These are phyloP conservation scores for Phtheirospermum japonicum DNA, from an alignment of 257 asterid species.

Conservation along the genomic window DNA sequence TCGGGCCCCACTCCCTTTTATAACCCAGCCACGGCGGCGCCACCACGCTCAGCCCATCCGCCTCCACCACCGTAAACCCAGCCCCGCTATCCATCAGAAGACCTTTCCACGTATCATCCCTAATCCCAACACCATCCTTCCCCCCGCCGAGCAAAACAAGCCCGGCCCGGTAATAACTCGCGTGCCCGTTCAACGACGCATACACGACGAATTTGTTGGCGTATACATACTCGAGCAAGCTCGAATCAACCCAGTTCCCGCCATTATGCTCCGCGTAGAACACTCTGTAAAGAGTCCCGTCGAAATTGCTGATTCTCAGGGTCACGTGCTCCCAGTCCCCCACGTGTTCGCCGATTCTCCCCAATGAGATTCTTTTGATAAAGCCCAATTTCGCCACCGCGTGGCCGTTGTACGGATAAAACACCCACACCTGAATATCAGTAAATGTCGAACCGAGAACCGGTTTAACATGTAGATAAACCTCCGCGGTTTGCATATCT, in stretches of 20 bases:
- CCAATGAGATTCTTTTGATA: slow-evolving; percentile 41
- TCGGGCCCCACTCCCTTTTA: slow-evolving; percentile 73
- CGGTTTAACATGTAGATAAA: slow-evolving; percentile 66
- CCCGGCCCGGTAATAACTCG: slow-evolving; percentile 45
- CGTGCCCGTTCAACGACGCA: slow-evolving; percentile 70
- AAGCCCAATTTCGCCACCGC: slow-evolving; percentile 60
- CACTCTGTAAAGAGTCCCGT: slow-evolving; percentile 52
- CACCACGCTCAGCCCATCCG: slow-evolving; percentile 39
- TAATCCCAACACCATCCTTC: slow-evolving; percentile 48
- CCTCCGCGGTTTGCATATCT: slow-evolving; percentile 56
- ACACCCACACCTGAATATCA: slow-evolving; percentile 75
- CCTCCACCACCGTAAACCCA: slow-evolving; percentile 49
- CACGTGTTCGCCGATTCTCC: slow-evolving; percentile 75
- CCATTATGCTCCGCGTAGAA: slow-evolving; percentile 62
- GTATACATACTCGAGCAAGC: slow-evolving; percentile 40
- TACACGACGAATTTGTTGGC: slow-evolving; percentile 60
- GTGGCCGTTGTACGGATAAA: slow-evolving; percentile 82
- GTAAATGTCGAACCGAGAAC: slow-evolving; percentile 71
- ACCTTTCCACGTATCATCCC: slow-evolving; percentile 66
- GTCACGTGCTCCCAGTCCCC: slow-evolving; percentile 98
- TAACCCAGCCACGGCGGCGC: slow-evolving; percentile 81
- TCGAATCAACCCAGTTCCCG: slow-evolving; percentile 69
- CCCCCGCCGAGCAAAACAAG: slow-evolving; percentile 58
- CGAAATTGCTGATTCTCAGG: slow-evolving; percentile 73
- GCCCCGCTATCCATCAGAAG: slow-evolving; percentile 50